phyloP scores from a whole-genome alignment of 2,329 filamentous ascomycete species.

The Paracoccidioides brasiliensis region DNA sequence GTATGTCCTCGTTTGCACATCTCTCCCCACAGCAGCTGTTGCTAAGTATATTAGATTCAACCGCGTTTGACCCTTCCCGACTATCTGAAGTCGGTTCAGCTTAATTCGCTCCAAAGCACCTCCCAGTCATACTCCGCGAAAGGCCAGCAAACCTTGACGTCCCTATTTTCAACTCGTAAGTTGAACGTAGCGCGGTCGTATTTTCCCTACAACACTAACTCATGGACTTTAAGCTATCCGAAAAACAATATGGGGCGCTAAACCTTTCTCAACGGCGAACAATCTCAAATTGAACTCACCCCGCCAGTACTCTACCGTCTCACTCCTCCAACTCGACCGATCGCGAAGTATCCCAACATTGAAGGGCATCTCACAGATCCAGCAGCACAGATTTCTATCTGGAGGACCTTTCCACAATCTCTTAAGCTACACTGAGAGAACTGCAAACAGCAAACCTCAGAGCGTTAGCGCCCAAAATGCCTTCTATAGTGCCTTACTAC shows the following conservation, averaged over 20 bases:
- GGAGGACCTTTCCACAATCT: conserved; percentile 39
- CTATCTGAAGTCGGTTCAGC: conserved; percentile 16
- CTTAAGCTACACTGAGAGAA: conserved; percentile 75
- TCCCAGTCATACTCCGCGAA: not conserved
- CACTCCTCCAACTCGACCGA: conserved; percentile 17
- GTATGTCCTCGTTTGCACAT: conserved; percentile 10
- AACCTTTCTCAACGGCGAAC: not conserved
- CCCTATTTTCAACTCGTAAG: conserved; percentile 3
- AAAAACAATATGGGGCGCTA: not conserved
- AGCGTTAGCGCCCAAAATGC: conserved; percentile 82
- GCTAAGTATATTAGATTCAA: not conserved
- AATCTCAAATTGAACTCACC: conserved; percentile 4
- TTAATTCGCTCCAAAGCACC: conserved; percentile 15
- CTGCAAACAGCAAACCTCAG: conserved; percentile 80
- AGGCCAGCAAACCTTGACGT: not conserved
- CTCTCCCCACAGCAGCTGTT: not conserved
- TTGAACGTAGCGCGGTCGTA: not conserved
- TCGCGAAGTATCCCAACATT: conserved; percentile 14
- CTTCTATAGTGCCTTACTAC: conserved; percentile 83
- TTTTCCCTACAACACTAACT: not conserved
- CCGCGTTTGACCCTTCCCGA: conserved; percentile 14
- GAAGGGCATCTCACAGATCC: conserved; percentile 17
- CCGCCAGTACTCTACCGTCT: conserved; percentile 24
- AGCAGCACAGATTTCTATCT: conserved; percentile 28
- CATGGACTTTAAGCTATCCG: not conserved